Percentiles rank a stretch among this genome's conserved stretches.
These are phyloP conservation scores for Paramecium octaurelia DNA, from an alignment of 73 alveolate species.

Conservation along the genomic window DNA sequence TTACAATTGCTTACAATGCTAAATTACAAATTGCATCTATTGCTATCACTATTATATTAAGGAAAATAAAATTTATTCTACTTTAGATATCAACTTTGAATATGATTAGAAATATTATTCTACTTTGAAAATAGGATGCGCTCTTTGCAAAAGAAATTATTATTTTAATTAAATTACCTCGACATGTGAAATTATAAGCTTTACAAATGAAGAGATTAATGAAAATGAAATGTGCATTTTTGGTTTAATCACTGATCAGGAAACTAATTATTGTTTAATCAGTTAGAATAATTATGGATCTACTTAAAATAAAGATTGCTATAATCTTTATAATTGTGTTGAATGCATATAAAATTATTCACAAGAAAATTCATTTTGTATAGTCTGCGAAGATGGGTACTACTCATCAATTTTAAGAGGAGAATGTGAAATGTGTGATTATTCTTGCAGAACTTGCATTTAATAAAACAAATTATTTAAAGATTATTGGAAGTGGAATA, in stretches of 20 bases:
- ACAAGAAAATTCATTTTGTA: neutral
- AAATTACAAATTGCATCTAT: neutral
- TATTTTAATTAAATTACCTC: neutral
- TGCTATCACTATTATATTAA: neutral
- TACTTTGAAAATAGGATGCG: neutral
- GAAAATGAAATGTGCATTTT: neutral
- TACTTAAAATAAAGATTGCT: neutral
- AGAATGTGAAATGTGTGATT: neutral
- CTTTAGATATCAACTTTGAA: neutral
- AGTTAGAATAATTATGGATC: neutral
- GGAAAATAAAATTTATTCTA: neutral
- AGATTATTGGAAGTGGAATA: neutral
- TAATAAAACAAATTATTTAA: neutral
- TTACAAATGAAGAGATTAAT: neutral
- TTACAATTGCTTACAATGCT: neutral
- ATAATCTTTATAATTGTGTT: neutral
- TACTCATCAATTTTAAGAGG: neutral
- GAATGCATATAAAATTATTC: neutral
- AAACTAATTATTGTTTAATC: neutral
- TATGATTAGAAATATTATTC: neutral
- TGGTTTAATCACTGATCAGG: neutral
- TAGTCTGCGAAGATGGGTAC: neutral
- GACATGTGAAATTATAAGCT: neutral
- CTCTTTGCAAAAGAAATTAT: neutral
- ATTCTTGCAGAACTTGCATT: neutral